These are phyloP conservation scores for Lentinula detonsa DNA, from an alignment of 768 basidiomycete genomes.

Conservation along the genomic window DNA sequence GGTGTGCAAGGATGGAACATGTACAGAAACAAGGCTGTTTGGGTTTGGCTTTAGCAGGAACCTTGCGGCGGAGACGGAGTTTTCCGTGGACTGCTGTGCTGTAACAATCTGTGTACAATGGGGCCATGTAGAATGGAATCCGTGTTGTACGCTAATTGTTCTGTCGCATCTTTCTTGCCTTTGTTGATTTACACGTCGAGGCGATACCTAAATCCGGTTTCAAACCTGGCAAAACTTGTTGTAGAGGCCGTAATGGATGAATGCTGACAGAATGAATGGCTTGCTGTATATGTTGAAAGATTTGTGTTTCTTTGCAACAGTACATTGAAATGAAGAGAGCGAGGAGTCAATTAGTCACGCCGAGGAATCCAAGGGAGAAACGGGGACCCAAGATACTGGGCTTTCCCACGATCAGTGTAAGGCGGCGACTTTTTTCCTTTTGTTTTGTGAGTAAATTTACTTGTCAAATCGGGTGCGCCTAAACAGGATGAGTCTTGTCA, in stretches of 20 bases:
- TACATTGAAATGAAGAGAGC: not conserved
- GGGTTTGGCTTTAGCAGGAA: not conserved
- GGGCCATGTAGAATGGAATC: not conserved
- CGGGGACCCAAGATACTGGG: not conserved
- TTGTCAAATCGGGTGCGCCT: not conserved
- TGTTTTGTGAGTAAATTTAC: not conserved
- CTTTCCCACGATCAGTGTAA: not conserved
- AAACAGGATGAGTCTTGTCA: not conserved
- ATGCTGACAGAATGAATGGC: not conserved
- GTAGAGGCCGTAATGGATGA: not conserved
- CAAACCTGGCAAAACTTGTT: not conserved
- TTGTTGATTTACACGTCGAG: not conserved
- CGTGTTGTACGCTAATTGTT: not conserved
- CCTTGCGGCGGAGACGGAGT: not conserved
- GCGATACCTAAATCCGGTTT: not conserved
- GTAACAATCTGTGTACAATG: not conserved
- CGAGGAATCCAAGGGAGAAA: not conserved
- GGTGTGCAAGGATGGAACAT: not conserved
- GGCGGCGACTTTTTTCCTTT: slow-evolving; percentile 1
- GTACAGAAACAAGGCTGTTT: not conserved
- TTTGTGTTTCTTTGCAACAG: not conserved
- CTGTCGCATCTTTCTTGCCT: not conserved
- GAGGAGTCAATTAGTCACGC: not conserved
- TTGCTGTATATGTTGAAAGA: not conserved
- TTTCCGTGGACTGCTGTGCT: not conserved